Evolutionary conservation across 306 rosid genomes (phyloP).

Genomic region (Dicorynia guianensis): DNA sequence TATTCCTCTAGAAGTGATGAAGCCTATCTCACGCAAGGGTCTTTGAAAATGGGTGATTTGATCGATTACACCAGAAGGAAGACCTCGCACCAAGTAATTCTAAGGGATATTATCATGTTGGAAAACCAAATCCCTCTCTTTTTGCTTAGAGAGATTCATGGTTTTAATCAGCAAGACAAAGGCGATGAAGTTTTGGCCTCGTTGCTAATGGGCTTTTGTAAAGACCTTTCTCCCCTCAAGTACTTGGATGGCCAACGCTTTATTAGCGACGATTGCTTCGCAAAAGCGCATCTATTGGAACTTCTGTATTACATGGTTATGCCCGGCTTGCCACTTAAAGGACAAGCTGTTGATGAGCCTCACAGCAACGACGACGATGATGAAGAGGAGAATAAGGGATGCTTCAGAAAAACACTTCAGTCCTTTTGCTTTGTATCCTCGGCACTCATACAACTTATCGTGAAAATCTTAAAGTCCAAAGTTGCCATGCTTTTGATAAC

Average conservation of each 20-base stretch:
- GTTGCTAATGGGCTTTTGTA: slow-evolving; percentile 14
- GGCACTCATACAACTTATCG: not conserved
- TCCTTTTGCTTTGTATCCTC: not conserved
- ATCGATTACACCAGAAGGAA: not conserved
- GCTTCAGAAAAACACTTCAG: not conserved
- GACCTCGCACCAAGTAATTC: not conserved
- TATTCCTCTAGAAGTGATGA: not conserved
- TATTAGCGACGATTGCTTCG: not conserved
- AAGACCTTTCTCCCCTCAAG: slow-evolving; percentile 6
- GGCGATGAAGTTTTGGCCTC: not conserved
- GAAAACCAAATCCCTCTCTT: slow-evolving; percentile 36
- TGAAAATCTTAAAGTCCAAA: not conserved
- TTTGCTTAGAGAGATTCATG: slow-evolving; percentile 4
- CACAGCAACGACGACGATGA: not conserved
- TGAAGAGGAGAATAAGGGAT: not conserved
- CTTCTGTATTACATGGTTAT: slow-evolving; percentile 11
- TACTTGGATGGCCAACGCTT: not conserved
- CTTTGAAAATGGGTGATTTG: not conserved
- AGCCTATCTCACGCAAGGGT: not conserved
- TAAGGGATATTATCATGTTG: slow-evolving; percentile 27
- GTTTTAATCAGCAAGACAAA: not conserved
- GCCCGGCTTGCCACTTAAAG: not conserved
- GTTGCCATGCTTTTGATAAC: not conserved
- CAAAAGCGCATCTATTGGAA: slow-evolving; percentile 26
- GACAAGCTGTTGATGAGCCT: not conserved